Evolutionary conservation across 83 land plant species (phyloP).

Genomic region (Picea engelmannii): DNA sequence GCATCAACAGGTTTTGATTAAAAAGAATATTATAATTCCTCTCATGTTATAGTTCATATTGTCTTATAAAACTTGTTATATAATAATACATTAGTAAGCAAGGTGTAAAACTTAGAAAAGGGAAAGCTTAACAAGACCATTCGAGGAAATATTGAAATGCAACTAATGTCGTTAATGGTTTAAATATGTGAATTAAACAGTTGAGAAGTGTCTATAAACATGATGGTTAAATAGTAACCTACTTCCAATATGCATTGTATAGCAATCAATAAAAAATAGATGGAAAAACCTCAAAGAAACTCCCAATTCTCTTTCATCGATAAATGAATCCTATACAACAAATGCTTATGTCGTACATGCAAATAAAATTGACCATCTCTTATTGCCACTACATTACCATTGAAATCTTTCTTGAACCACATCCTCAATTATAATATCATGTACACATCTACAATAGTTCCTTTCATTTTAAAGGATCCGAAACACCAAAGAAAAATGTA

Average conservation of each 20-base stretch:
- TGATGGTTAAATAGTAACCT: not conserved
- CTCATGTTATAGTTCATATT: no score
- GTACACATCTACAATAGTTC: no score
- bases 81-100: no score
- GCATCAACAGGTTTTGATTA: no score
- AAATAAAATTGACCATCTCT: conserved; percentile 11
- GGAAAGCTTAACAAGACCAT: not conserved
- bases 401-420: no score
- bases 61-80: no score
- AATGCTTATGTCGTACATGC: conserved; percentile 15
- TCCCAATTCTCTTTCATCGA: conserved; percentile 4
- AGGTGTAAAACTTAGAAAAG: not conserved
- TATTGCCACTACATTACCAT: not conserved
- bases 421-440: no score
- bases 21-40: no score
- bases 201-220: not conserved
- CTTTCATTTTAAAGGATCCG: no score
- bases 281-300: conserved; percentile 9
- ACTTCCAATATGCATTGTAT: conserved; percentile 3
- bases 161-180: conserved; percentile 4
- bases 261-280: conserved; percentile 4
- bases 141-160: not conserved
- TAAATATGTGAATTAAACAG: not conserved
- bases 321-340: conserved; percentile 4
- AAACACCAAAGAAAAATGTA: no score